phyloP scores from a whole-genome alignment of 2,329 filamentous ascomycete genomes.

The Boeremia lycopersici region DNA sequence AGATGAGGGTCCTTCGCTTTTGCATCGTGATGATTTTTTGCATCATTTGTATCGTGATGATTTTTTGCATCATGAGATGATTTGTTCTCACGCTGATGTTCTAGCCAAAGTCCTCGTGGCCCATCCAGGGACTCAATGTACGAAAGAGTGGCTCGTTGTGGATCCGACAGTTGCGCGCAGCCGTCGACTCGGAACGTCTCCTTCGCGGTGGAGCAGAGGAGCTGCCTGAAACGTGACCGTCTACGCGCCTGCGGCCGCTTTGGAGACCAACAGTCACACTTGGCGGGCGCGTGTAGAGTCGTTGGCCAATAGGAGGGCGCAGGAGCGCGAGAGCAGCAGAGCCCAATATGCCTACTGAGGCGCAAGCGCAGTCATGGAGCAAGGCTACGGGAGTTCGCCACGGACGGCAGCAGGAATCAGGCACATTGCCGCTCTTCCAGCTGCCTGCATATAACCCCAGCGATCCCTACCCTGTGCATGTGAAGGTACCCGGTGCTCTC shows the following conservation, averaged over 20 bases:
- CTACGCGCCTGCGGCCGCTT: constrained; percentile 30
- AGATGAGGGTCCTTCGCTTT: background rate
- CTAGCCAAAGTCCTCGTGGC: background rate
- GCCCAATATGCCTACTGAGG: constrained; percentile 13
- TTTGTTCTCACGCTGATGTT: no score
- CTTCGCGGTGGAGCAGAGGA: constrained; percentile 5
- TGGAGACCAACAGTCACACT: constrained; percentile 9
- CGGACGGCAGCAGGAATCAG: constrained; percentile 14
- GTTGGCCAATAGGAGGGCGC: constrained; percentile 30
- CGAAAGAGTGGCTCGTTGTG: background rate
- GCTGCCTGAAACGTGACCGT: constrained; percentile 15
- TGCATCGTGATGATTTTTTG: background rate
- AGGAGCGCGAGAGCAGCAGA: constrained; percentile 18
- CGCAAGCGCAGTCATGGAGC: constrained; percentile 17
- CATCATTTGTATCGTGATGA: no score
- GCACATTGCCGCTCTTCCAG: constrained; percentile 15
- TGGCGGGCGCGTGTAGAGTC: constrained; percentile 33
- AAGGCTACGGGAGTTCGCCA: constrained; percentile 30
- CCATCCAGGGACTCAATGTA: constrained; percentile 9
- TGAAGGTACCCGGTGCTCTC: constrained; percentile 6
- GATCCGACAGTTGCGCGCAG: constrained; percentile 2
- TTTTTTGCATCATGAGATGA: no score
- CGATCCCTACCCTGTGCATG: constrained; percentile 12
- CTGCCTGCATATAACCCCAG: constrained; percentile 14
- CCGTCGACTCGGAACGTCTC: constrained; percentile 17